Evolutionary conservation across 1,284 basidiomycete genomes (phyloP).

Genomic region (Ceratobasidium sp.): DNA sequence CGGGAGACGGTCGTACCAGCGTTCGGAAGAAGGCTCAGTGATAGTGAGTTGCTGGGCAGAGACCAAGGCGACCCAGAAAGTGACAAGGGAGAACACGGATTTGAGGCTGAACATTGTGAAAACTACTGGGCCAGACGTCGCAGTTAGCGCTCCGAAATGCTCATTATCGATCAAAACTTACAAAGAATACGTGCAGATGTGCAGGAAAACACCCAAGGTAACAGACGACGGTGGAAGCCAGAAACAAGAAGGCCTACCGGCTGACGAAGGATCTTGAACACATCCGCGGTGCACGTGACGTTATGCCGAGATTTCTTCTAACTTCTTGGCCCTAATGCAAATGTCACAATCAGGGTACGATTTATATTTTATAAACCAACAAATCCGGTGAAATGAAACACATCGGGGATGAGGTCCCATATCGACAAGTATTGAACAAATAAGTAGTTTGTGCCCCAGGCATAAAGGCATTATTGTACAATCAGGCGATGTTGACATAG

Average conservation of each 20-base stretch:
- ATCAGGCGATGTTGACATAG: constrained; percentile 22
- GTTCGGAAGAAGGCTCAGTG: constrained; percentile 26
- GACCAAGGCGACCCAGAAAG: constrained; percentile 16
- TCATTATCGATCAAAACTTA: not conserved
- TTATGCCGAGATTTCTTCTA: not conserved
- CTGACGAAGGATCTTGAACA: not conserved
- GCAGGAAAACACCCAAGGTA: not conserved
- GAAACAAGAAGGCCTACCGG: not conserved
- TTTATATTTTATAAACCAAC: constrained; percentile 1
- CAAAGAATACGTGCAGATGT: not conserved
- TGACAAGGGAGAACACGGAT: not conserved
- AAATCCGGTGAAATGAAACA: not conserved
- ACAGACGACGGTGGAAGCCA: not conserved
- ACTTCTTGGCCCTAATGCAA: not conserved
- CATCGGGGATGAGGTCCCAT: not conserved
- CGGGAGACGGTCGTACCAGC: constrained; percentile 8
- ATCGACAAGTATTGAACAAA: constrained; percentile 16
- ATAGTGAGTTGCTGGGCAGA: constrained; percentile 27
- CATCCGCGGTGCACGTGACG: not conserved
- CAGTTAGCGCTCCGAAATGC: not conserved
- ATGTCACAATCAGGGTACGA: not conserved
- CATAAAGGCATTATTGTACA: constrained; percentile 40
- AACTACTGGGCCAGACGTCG: not conserved
- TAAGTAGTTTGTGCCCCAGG: constrained; percentile 38
- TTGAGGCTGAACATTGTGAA: constrained; percentile 16